Base-by-base conservation (phyloP, 306 rosid genomes). In the Medicago truncatula region DNA sequence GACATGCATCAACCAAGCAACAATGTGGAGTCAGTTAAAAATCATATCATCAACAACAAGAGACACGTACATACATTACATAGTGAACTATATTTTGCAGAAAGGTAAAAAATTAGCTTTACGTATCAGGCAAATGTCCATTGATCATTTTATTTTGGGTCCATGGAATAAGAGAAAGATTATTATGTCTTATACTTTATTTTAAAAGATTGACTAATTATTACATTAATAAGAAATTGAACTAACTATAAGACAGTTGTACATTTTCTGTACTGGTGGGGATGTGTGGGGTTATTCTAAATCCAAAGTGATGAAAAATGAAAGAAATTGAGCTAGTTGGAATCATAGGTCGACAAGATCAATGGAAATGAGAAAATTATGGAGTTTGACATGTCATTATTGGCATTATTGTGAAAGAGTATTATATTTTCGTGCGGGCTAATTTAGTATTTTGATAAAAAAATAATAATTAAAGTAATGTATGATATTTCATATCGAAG, bases 321-420 rank as follows among this genome's bases (percentile, higher is more conserved):
- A 49, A 53, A 49, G 47, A 76, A 39, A 41, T 70, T 71, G 52
- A 75, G 68, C 34, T 50, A 6, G 38, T 75, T 58, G 72, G 71
- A 76, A 53, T 73, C 70, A 80, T 83, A 49, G 71, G 75, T 68
- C 85, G 89, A 82, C 87, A 85, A 71, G 46, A 74, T 58, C 74
- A 57, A 76, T 46, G 65, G 17, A 76, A 81, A 78, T 76, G 59
- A 72, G 56, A 52, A 78, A 73, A 70, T 50, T 52, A 47, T 14
- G 38, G 56, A 74, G 39, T 74, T 66, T 23, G 67, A 62, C 68
- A 76, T 59, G 54, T 62, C 28, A 23, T 23, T 70, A 16, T 54
- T 41, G 46, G 3, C 46, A 41, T 41, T 2, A 41, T 41, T 41
- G 9, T 10, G 0, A 11, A 41, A 9, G 11, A 41, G 13, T 9